Base-by-base conservation (phyloP, 2,329 filamentous ascomycete genomes). In the Aspergillus sp. region DNA sequence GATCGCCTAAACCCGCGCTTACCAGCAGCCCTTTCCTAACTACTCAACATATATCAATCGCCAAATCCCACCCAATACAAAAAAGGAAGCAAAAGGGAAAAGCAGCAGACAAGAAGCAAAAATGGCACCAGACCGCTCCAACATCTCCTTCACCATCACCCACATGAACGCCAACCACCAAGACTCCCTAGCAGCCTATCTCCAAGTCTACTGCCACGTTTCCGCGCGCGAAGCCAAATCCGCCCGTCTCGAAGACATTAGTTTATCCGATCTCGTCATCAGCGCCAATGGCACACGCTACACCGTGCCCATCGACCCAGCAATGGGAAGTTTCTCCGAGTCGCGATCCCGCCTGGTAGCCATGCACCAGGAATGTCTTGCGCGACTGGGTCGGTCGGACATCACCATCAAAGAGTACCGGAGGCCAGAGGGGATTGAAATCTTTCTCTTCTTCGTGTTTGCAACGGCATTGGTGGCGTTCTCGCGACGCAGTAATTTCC, bases 101-200 rank as follows among this genome's bases (percentile, higher is more conserved):
- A 19, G 21, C 0, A 41, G n/a, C 8, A 38, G 5, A 47, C 41
- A 47, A 39, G 38, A 52, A 42, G 21, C 27, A 21, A 30, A n/a
- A 19, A 56, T 61, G 57, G 39, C 52, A 17, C 48, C 57, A 55
- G 62, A 47, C 54, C 71, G 69, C 64, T 65, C 70, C 5, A 77
- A 80, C 60, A 86, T 86, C 71, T 69, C 81, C 60, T 86, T 88
- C 60, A 88, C 92, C 74, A 85, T 94, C 71, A 82, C 82, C 36
- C 93, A 97, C 81, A 95, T 97, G 91, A 96, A 97, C 79, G 80
- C 81, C 47, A 90, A 94, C 75, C 94, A 96, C 78, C 80, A 83
- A 54, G 83, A 86, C 67, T 91, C 91, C 60, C 86, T 96, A 53
- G 80, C 84, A 59, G 84, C 89, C 71, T 96, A 93, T 77, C 85